Conservation (phyloP, 2,329 filamentous ascomycete species). For the Celoporthe dispersa region DNA sequence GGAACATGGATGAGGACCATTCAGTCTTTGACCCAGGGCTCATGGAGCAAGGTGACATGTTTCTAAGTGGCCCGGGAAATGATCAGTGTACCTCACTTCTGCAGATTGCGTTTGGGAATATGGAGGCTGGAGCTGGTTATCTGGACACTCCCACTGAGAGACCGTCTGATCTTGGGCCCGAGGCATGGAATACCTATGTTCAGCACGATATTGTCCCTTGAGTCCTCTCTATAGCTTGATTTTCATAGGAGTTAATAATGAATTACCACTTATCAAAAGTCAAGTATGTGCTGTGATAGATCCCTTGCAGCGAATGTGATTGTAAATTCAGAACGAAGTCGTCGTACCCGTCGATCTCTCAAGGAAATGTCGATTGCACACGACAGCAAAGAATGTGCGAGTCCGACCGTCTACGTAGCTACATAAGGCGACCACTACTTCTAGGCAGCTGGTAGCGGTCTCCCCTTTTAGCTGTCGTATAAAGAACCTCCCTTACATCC, state of each 20-base stretch:
- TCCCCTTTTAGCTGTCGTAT: no score
- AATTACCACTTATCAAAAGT: neutral
- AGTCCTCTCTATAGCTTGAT: neutral
- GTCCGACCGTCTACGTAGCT: no score
- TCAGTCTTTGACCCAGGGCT: neutral
- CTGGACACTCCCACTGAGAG: neutral
- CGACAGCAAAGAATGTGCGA: no score
- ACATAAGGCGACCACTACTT: no score
- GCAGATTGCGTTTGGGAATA: neutral
- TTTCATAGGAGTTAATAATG: neutral
- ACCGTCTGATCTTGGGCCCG: neutral
- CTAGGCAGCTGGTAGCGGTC: no score
- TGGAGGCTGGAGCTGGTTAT: neutral
- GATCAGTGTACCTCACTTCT: neutral
- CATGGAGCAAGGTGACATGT: neutral
- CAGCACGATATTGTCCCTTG: neutral
- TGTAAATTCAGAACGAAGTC: neutral
- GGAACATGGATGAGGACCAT: neutral
- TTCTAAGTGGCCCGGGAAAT: neutral
- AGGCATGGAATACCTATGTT: neutral
- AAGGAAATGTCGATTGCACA: neutral
- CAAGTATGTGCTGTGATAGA: neutral
- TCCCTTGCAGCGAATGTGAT: neutral
- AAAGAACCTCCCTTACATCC: no score
- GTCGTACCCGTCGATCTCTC: neutral